These are phyloP conservation scores for Ophiocordyceps sinensis DNA, from an alignment of 2,329 filamentous ascomycete species.

Conservation along the genomic window DNA sequence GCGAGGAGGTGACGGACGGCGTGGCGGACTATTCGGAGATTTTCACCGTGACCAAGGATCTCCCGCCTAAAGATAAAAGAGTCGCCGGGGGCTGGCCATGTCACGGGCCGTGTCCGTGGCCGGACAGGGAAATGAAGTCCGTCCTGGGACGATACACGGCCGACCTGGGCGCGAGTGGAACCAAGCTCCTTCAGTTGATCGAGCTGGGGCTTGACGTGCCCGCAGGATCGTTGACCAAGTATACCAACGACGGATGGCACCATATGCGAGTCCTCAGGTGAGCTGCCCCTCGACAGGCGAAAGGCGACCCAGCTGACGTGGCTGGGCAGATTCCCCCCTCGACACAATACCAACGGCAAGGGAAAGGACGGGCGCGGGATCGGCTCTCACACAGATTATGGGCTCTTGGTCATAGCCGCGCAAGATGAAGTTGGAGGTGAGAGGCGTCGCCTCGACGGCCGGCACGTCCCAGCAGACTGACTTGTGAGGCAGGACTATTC, in stretches of 20 bases:
- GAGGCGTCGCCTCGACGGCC: not conserved
- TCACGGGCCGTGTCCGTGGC: conserved; percentile 35
- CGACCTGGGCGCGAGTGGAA: conserved; percentile 24
- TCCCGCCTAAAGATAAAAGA: conserved; percentile 21
- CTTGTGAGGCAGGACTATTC: conserved; percentile 22
- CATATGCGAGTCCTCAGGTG: conserved; percentile 33
- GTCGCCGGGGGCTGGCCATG: conserved; percentile 30
- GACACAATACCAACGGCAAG: conserved; percentile 27
- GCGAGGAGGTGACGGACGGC: conserved; percentile 32
- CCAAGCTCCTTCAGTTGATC: conserved; percentile 29
- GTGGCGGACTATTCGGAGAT: conserved; percentile 37
- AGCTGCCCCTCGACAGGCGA: conserved; percentile 1
- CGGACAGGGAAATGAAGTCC: conserved; percentile 23
- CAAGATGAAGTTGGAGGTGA: conserved; percentile 34
- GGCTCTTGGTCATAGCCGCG: conserved; percentile 33
- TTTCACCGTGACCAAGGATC: conserved; percentile 35
- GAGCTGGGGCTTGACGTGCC: conserved; percentile 28
- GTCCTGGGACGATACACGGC: conserved; percentile 26
- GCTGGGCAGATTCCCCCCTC: conserved; percentile 15
- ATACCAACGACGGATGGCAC: conserved; percentile 35
- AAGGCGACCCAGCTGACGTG: not conserved
- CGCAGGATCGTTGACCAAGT: conserved; percentile 22
- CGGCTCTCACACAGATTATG: conserved; percentile 37
- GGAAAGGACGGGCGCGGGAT: conserved; percentile 34
- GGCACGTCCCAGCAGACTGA: not conserved